Evolutionary conservation across 352 stramenopile genomes (phyloP).

Genomic region (Elongisporangium undulatum): DNA sequence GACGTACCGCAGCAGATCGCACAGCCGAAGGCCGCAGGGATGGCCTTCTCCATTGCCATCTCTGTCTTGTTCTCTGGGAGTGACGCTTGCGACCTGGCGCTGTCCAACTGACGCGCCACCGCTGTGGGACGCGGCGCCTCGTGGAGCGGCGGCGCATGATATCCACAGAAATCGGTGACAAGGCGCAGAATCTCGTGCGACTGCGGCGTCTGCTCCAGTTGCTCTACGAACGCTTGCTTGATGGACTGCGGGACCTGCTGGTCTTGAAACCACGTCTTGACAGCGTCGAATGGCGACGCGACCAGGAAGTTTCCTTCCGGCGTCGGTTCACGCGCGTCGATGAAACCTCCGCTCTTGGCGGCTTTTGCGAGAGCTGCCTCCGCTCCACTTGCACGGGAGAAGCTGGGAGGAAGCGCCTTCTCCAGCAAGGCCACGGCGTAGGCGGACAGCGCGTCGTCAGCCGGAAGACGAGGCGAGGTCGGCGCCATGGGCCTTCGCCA

Average conservation of each 20-base stretch:
- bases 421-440: conserved; percentile 33
- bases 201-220: neutral
- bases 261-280: neutral
- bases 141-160: neutral
- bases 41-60: conserved; percentile 2
- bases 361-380: neutral
- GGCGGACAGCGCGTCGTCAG: conserved; percentile 20
- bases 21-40: conserved; percentile 26
- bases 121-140: neutral
- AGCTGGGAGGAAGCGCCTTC: conserved; percentile 5
- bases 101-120: neutral
- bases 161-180: neutral
- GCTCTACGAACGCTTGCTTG: neutral
- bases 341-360: neutral
- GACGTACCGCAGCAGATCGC: conserved; percentile 38
- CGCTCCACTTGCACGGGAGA: neutral
- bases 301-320: neutral
- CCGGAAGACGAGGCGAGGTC: conserved; percentile 3
- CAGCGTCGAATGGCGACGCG: neutral
- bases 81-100: neutral
- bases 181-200: neutral
- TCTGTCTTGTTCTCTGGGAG: neutral
- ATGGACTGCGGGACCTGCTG: neutral
- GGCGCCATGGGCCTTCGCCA: conserved; percentile 5
- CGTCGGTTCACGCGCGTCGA: neutral